Percentiles rank a stretch among this genome's conserved stretches.
Evolutionary conservation across 495 filamentous ascomycete species (phyloP).

Genomic region (Sabuloglossum arenarium): DNA sequence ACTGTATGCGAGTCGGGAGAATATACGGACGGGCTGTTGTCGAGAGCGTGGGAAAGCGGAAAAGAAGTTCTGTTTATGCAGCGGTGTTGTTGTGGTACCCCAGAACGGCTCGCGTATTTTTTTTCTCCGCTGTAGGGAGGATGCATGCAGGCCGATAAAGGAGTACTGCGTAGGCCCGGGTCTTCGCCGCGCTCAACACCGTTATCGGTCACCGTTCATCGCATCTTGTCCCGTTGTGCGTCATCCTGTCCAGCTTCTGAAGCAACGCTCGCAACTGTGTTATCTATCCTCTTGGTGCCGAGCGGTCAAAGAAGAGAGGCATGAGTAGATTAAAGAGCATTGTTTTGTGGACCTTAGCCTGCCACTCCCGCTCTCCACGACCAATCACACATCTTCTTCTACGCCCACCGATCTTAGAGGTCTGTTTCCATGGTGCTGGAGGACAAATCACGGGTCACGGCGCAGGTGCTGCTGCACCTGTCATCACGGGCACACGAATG

Average conservation of each 20-base stretch:
- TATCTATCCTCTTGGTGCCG: too few species aligned
- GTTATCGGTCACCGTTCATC: too few species aligned
- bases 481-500: too few species aligned
- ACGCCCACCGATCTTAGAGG: neutral
- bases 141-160: too few species aligned
- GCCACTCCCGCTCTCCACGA: neutral
- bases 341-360: too few species aligned
- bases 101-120: neutral
- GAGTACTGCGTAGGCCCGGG: too few species aligned
- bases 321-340: too few species aligned
- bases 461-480: neutral
- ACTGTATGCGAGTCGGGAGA: too few species aligned
- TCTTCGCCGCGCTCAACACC: too few species aligned
- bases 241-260: neutral
- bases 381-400: neutral
- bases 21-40: neutral
- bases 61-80: neutral
- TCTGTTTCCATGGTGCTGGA: neutral
- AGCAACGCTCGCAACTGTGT: too few species aligned
- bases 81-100: neutral
- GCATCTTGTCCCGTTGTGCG: neutral
- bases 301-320: too few species aligned
- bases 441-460: neutral
- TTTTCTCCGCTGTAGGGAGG: too few species aligned
- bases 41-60: neutral